Percentiles rank a stretch among this genome's conserved stretches.
Evolutionary conservation across 108 stramenopile genomes (phyloP).

Genomic region (Conticribra guillardii): DNA sequence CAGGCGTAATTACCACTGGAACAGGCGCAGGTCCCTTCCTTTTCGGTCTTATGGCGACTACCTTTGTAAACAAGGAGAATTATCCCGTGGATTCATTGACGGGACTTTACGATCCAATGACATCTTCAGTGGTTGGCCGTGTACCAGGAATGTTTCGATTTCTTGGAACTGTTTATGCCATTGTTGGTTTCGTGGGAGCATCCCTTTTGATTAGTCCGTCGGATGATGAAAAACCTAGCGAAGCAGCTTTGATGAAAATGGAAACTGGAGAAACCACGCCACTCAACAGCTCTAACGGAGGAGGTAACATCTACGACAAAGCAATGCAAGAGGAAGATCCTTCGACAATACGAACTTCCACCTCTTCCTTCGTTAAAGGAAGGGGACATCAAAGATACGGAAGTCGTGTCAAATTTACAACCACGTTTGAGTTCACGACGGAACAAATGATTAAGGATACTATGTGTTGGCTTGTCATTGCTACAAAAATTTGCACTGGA

Average conservation of each 20-base stretch:
- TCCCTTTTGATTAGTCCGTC: conserved; percentile 38
- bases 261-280: conserved; percentile 27
- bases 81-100: conserved; percentile 41
- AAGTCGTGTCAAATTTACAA: conserved; percentile 42
- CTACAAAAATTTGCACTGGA: conserved; percentile 34
- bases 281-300: conserved; percentile 10
- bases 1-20: conserved; percentile 50
- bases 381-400: conserved; percentile 46
- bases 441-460: conserved; percentile 49
- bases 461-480: conserved; percentile 49
- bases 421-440: conserved; percentile 39
- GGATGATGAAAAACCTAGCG: conserved; percentile 10
- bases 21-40: conserved; percentile 50
- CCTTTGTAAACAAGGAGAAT: conserved; percentile 50
- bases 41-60: conserved; percentile 42
- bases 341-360: not conserved
- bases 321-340: conserved; percentile 10
- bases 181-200: conserved; percentile 44
- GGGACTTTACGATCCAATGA: conserved; percentile 43
- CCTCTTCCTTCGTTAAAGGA: conserved; percentile 17
- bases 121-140: conserved; percentile 42
- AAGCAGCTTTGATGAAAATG: not conserved
- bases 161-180: conserved; percentile 38
- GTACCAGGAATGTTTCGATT: conserved; percentile 50
- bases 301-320: conserved; percentile 14